Conservation (phyloP, 192 early-diverging fungal genomes). For the Coemansia sp. region DNA sequence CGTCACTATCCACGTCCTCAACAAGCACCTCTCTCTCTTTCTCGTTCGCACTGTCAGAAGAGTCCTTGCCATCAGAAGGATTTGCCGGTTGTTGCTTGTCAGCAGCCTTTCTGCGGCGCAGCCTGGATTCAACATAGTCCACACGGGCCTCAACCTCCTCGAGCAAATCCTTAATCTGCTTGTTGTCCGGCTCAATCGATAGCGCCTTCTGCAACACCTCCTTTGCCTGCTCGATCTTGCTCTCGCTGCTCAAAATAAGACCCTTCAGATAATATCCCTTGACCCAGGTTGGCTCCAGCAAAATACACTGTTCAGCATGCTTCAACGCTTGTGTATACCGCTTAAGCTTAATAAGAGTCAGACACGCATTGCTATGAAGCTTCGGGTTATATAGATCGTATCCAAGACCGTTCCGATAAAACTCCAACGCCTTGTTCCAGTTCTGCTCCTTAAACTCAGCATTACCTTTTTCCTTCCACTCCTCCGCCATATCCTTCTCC, state of each 20-base stretch:
- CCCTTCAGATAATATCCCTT: constrained; percentile 59
- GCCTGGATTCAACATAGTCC: constrained; percentile 49
- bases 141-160: constrained; percentile 48
- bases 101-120: constrained; percentile 37
- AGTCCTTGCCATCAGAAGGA: background rate
- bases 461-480: constrained; percentile 57
- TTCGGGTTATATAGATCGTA: constrained; percentile 55
- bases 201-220: constrained; percentile 36
- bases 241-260: constrained; percentile 45
- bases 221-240: constrained; percentile 48
- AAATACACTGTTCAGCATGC: constrained; percentile 58
- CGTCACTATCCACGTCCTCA: constrained; percentile 55
- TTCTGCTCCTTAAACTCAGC: constrained; percentile 49
- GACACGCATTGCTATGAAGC: constrained; percentile 53
- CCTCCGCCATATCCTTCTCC: constrained; percentile 23
- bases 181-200: constrained; percentile 40
- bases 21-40: constrained; percentile 15
- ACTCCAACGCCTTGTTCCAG: constrained; percentile 47
- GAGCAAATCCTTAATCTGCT: constrained; percentile 38
- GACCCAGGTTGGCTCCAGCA: constrained; percentile 52
- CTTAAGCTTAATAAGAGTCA: constrained; percentile 52
- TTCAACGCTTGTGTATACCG: constrained; percentile 52
- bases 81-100: constrained; percentile 5
- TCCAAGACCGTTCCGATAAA: constrained; percentile 45
- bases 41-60: constrained; percentile 28